phyloP scores from a whole-genome alignment of 495 filamentous ascomycete species.

The Talaromyces borbonicus region DNA sequence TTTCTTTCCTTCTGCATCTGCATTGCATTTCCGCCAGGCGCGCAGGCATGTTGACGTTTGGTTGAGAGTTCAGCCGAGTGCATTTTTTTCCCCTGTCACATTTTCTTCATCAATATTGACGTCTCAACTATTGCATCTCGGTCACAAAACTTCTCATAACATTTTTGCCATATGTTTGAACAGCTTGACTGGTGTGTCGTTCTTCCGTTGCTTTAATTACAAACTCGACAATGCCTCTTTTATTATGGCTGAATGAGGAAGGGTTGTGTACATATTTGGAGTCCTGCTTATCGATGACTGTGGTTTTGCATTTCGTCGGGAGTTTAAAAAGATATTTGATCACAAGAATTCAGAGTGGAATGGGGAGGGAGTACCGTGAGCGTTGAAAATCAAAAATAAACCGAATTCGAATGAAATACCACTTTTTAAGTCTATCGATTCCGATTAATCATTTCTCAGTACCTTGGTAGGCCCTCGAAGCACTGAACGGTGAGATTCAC shows the following conservation, averaged over 20 bases:
- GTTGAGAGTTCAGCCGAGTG: constrained; percentile 3
- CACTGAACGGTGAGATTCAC: too few species aligned
- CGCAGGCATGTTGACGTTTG: constrained; percentile 2
- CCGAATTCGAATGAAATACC: too few species aligned
- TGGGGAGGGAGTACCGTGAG: neutral
- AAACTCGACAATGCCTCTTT: constrained; percentile 1
- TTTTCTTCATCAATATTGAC: constrained; percentile 10
- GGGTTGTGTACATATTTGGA: constrained; percentile 2
- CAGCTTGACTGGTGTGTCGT: neutral
- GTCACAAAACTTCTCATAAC: neutral
- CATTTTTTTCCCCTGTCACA: neutral
- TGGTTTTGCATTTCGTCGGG: constrained; percentile 4
- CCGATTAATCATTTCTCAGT: too few species aligned
- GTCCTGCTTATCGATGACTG: constrained; percentile 1
- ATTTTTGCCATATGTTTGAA: neutral
- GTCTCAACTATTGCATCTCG: constrained; percentile 6
- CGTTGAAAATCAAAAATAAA: too few species aligned
- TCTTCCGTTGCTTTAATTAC: constrained; percentile 1
- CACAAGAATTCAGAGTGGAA: constrained; percentile 1
- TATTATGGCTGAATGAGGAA: too few species aligned
- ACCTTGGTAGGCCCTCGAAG: too few species aligned
- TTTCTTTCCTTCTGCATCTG: too few species aligned
- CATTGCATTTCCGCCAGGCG: constrained; percentile 8
- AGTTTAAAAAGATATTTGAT: neutral
- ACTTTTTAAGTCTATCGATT: too few species aligned